Evolutionary conservation across 176 grass and related monocot genomes (phyloP), one percentile per base, ranked within the genome.

Genomic region (Saccharum spontaneum): DNA sequence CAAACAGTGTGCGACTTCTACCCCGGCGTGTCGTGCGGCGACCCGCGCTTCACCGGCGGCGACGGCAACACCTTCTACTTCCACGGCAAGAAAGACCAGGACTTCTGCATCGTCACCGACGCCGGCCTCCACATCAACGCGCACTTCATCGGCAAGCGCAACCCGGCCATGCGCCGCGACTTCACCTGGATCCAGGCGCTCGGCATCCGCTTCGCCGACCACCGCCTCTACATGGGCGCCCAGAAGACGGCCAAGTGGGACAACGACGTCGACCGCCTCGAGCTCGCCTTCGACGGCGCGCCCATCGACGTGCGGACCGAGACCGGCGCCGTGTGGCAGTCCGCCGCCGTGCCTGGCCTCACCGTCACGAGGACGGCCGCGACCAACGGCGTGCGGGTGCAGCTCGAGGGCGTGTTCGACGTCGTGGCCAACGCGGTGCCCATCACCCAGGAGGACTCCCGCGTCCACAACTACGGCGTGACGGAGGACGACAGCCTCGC

Each of bases 51-150:
- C 79, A 91, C 81, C 3, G 92, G 92, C 2, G 92, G 75, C 6
- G 92, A 94, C n/a, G 89, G 89, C 62, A 94, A 94, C 83, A 86
- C 59, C 82, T 94, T 94, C 74, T 91, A 92, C 76, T 94, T 94
- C 66, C 92, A 94, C 16, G 92, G 92, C 12, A 78, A 76, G 69
- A 94, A 87, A 75, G 86, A 82, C 71, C 52, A 76, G 14, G 54
- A 92, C n/a, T 92, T 90, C 71, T 87, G 87, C 48, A 11, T 92
- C 46, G 0, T 90, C 71, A 73, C 91, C 5, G 91, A 92, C 75
- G 5, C 84, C 16, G 6, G 14, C 4, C 87, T 92, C 7, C 90
- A 92, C 69, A 84, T 92, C 87, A 92, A 92, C 80, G 87, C 87
- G 0, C 87, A 92, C 52, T 89, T 92, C 80, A 90, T 92, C 77